phyloP scores from a whole-genome alignment of 495 filamentous ascomycete species.

The Podospora pseudocomata region DNA sequence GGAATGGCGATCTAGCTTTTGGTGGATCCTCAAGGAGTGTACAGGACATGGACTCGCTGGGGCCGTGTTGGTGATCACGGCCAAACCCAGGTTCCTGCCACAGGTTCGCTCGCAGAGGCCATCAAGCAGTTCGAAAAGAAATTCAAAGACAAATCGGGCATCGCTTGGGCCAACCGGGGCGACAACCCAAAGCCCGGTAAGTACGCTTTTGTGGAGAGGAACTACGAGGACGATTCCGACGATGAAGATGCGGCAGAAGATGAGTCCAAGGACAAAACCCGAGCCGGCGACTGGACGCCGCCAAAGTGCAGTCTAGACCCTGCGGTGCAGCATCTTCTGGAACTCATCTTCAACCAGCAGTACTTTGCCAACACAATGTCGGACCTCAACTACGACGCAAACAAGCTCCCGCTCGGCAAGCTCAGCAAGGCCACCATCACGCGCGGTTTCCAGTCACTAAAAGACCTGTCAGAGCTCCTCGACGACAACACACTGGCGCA shows the following conservation, averaged over 20 bases:
- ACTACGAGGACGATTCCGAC: slow-evolving; percentile 61
- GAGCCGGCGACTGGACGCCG: slow-evolving; percentile 33
- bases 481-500: slow-evolving; percentile 44
- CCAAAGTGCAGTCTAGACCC: slow-evolving; percentile 54
- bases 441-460: slow-evolving; percentile 66
- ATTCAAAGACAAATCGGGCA: slow-evolving; percentile 75
- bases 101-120: slow-evolving; percentile 44
- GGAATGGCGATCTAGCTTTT: slow-evolving; percentile 31
- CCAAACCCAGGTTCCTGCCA: slow-evolving; percentile 49
- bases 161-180: slow-evolving; percentile 61
- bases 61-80: slow-evolving; percentile 75
- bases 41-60: slow-evolving; percentile 66
- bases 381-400: slow-evolving; percentile 67
- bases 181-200: slow-evolving; percentile 58
- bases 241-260: slow-evolving; percentile 55
- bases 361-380: slow-evolving; percentile 63
- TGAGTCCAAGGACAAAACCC: slow-evolving; percentile 29
- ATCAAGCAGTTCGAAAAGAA: slow-evolving; percentile 60
- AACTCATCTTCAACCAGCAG: slow-evolving; percentile 76
- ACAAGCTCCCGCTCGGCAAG: slow-evolving; percentile 79
- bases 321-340: slow-evolving; percentile 63
- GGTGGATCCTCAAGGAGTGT: slow-evolving; percentile 28
- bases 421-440: slow-evolving; percentile 71
- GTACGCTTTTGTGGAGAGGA: slow-evolving; percentile 72
- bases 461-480: slow-evolving; percentile 65